Conservation (phyloP, 1,284 basidiomycete genomes). For the Cryptococcus sp. region DNA sequence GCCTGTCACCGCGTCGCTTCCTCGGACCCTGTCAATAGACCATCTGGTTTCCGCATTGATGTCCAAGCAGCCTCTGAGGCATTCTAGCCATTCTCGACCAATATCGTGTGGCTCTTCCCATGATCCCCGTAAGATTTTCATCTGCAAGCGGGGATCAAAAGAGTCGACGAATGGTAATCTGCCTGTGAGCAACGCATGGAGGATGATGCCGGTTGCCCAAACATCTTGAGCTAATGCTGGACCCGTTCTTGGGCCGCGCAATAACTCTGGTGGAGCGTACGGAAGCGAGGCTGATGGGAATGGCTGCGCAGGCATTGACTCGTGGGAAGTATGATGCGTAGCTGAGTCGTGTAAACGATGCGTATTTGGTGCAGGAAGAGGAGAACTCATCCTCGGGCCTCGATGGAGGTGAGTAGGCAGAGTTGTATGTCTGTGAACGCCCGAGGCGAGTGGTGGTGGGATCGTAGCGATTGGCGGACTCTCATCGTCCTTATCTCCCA, state of each 20-base stretch:
- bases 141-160: conserved; percentile 83
- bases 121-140: conserved; percentile 83
- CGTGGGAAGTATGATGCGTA: conserved; percentile 11
- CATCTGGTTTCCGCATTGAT: conserved; percentile 64
- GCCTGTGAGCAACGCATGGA: conserved; percentile 79
- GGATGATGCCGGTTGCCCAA: conserved; percentile 87
- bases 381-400: conserved; percentile 16
- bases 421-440: conserved; percentile 12
- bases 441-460: conserved; percentile 13
- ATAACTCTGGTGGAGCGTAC: conserved; percentile 81
- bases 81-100: conserved; percentile 68
- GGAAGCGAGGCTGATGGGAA: conserved; percentile 84
- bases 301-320: conserved; percentile 18
- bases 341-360: conserved; percentile 5
- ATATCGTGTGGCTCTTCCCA: conserved; percentile 59
- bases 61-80: conserved; percentile 74
- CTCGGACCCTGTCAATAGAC: conserved; percentile 72
- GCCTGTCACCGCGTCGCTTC: conserved; percentile 76
- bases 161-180: conserved; percentile 79
- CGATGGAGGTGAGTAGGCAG: conserved; percentile 17
- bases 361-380: conserved; percentile 8
- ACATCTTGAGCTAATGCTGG: conserved; percentile 70
- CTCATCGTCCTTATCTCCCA: conserved; percentile 10
- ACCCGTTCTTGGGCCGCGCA: conserved; percentile 56
- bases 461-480: conserved; percentile 2